Percentiles rank a stretch among this genome's conserved stretches.
Conservation (phyloP, 2,329 filamentous ascomycete species). For the Grosmannia clavigera region DNA sequence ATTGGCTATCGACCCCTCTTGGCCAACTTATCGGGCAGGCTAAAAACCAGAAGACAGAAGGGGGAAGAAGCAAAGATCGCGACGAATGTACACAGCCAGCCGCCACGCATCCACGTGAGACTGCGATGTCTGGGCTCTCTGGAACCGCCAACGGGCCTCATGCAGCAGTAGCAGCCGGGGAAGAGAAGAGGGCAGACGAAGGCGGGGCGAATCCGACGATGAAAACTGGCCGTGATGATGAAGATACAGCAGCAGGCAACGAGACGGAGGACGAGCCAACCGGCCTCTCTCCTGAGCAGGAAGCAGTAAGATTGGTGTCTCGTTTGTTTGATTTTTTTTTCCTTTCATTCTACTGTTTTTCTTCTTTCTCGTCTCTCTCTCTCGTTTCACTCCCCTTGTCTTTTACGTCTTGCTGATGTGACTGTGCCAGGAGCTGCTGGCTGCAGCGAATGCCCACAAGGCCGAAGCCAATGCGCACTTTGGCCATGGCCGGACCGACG, state of each 20-base stretch:
- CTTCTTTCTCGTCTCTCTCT: background rate
- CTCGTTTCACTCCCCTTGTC: background rate
- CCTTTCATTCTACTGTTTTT: too few species aligned
- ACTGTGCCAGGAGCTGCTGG: conserved; percentile 35
- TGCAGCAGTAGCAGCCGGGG: background rate
- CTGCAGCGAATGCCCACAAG: conserved; percentile 63
- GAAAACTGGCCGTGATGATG: background rate
- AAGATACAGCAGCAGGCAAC: conserved; percentile 10
- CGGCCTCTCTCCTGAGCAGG: conserved; percentile 40
- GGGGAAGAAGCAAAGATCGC: background rate
- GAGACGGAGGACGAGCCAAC: conserved; percentile 6
- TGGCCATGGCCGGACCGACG: conserved; percentile 54
- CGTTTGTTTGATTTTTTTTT: background rate
- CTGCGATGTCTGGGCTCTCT: background rate
- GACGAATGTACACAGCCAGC: background rate
- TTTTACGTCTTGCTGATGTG: background rate
- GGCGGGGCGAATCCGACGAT: conserved; percentile 8
- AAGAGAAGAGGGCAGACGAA: conserved; percentile 8
- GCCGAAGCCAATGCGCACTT: conserved; percentile 71
- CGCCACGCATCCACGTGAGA: background rate
- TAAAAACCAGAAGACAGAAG: background rate
- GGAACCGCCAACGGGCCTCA: background rate
- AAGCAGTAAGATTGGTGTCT: conserved; percentile 19
- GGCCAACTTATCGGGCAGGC: background rate
- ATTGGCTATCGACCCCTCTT: background rate